These are phyloP conservation scores for Fragaria iinumae DNA, from an alignment of 306 rosid genomes.

Conservation along the genomic window DNA sequence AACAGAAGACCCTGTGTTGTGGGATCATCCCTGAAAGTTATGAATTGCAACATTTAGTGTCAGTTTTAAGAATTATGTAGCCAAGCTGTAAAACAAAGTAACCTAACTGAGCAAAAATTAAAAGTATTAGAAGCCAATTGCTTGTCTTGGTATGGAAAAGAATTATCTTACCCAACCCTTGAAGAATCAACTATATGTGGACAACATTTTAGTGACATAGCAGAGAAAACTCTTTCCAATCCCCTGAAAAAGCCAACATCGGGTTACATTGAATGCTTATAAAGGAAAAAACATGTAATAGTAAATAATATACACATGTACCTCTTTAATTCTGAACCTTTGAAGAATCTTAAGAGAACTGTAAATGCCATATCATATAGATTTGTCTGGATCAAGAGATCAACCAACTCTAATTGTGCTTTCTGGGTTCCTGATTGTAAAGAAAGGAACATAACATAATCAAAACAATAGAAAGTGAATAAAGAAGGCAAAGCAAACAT, in stretches of 20 bases:
- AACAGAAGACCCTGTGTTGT: conserved; percentile 57
- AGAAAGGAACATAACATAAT: conserved; percentile 3
- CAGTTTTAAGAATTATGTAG: conserved; percentile 16
- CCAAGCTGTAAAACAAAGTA: not conserved
- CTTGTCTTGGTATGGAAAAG: conserved; percentile 17
- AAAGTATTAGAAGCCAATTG: conserved; percentile 20
- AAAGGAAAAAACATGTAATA: not conserved
- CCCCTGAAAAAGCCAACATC: conserved; percentile 56
- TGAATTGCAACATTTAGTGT: conserved; percentile 12
- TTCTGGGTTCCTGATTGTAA: conserved; percentile 46
- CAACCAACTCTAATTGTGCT: conserved; percentile 67
- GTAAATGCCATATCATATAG: conserved; percentile 76
- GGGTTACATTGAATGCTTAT: conserved; percentile 24
- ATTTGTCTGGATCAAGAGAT: conserved; percentile 68
- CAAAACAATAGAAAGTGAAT: not conserved
- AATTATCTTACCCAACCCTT: conserved; percentile 52
- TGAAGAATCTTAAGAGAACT: conserved; percentile 71
- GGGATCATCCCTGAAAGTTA: conserved; percentile 44
- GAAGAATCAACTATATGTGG: conserved; percentile 59
- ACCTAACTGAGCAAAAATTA: conserved; percentile 7
- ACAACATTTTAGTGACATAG: conserved; percentile 75
- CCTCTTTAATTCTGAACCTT: conserved; percentile 83
- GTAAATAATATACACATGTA: conserved; percentile 22
- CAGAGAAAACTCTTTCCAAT: conserved; percentile 66
- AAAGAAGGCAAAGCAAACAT: not conserved